Conservation (phyloP, 441 rosid species). For the Gossypium trilobum region DNA sequence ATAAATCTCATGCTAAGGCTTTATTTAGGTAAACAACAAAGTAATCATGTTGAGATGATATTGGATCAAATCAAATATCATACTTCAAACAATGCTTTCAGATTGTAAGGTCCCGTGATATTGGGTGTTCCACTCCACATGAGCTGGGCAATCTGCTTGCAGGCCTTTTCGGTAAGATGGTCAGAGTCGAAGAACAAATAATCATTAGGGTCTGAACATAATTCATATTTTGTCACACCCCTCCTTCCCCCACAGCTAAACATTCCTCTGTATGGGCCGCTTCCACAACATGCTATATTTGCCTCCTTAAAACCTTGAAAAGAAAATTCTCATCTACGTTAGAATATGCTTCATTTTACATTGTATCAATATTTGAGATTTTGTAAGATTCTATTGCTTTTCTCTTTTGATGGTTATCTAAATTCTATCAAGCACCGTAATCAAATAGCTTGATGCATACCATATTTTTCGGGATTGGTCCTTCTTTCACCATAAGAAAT, state of each 20-base stretch:
- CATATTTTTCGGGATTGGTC: constrained; percentile 42
- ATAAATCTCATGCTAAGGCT: background rate
- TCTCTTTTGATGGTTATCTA: background rate
- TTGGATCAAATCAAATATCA: background rate
- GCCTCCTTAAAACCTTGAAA: constrained; percentile 48
- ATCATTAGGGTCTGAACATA: constrained; percentile 46
- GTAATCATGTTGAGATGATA: background rate
- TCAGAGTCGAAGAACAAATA: constrained; percentile 46
- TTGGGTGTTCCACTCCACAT: constrained; percentile 45
- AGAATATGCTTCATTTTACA: background rate
- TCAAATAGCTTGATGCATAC: constrained; percentile 18
- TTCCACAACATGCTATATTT: constrained; percentile 55
- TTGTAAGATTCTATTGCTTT: no score
- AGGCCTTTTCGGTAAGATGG: constrained; percentile 43
- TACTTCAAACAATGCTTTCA: constrained; percentile 8
- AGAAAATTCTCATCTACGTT: background rate
- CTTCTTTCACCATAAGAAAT: constrained; percentile 27
- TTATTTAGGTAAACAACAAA: background rate
- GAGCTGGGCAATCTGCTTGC: constrained; percentile 36
- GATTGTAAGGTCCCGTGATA: constrained; percentile 35
- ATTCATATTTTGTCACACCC: constrained; percentile 34
- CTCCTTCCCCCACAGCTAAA: constrained; percentile 58
- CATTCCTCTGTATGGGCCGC: constrained; percentile 44
- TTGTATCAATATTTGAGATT: background rate
- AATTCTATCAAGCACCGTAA: background rate